Conservation (phyloP, 805 yeast genomes). For the Barnettozyma siamensis region DNA sequence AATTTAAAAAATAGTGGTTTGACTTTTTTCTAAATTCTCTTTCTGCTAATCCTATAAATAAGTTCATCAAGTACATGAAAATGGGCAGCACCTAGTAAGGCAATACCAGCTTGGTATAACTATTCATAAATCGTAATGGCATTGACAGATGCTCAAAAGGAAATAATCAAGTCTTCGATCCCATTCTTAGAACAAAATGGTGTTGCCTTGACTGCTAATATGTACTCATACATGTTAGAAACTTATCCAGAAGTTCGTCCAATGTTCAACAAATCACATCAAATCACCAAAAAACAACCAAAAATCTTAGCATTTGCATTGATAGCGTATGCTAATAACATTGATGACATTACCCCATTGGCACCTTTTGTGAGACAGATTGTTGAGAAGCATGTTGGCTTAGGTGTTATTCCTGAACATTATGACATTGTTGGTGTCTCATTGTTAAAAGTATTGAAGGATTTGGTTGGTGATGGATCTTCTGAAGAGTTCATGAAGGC, state of each 20-base stretch:
- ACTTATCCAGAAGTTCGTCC: slow-evolving; percentile 49
- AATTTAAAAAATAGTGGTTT: too few species aligned
- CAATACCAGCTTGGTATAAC: too few species aligned
- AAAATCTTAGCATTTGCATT: slow-evolving; percentile 58
- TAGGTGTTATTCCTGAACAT: slow-evolving; percentile 57
- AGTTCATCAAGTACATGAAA: too few species aligned
- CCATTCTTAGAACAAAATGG: slow-evolving; percentile 57
- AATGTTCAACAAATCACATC: slow-evolving; percentile 59
- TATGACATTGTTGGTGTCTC: slow-evolving; percentile 59
- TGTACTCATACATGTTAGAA: slow-evolving; percentile 51
- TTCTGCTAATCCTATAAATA: too few species aligned
- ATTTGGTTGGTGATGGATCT: slow-evolving; percentile 55
- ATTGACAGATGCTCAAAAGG: slow-evolving; percentile 28
- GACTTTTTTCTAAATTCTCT: too few species aligned
- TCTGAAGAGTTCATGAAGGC: slow-evolving; percentile 52
- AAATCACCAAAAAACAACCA: slow-evolving; percentile 51
- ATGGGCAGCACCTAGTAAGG: too few species aligned
- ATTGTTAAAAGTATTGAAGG: slow-evolving; percentile 47
- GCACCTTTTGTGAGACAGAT: slow-evolving; percentile 51
- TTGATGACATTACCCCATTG: slow-evolving; percentile 52
- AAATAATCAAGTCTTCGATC: slow-evolving; percentile 40
- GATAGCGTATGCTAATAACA: slow-evolving; percentile 54
- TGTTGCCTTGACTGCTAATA: slow-evolving; percentile 43
- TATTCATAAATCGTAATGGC: too few species aligned
- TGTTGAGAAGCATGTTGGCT: slow-evolving; percentile 60